Conservation (phyloP, 73 alveolate species). For the Paramecium sonneborni region DNA sequence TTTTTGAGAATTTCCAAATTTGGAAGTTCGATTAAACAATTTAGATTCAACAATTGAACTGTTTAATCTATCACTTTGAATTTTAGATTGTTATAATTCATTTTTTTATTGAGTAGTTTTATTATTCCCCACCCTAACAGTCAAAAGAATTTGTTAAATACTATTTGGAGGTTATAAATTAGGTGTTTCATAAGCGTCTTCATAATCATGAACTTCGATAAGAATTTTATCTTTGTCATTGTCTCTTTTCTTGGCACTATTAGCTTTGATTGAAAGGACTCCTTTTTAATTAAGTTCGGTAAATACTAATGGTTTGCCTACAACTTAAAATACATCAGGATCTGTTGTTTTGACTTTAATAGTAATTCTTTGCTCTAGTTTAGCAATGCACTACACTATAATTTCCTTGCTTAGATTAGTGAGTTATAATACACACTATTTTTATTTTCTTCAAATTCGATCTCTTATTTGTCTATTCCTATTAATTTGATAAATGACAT, state of each 20-base stretch:
- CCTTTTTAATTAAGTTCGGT: too few species aligned
- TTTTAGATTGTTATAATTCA: background rate
- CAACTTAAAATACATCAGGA: conserved; percentile 10
- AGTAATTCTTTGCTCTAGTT: background rate
- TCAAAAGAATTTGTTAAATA: background rate
- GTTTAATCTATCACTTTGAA: background rate
- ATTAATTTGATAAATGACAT: background rate
- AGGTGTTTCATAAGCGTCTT: background rate
- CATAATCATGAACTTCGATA: too few species aligned
- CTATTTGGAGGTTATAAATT: background rate
- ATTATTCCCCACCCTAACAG: background rate
- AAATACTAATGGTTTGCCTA: background rate
- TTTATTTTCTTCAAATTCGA: background rate
- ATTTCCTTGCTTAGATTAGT: background rate
- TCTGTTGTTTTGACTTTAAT: background rate
- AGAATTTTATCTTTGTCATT: too few species aligned
- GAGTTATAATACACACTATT: background rate
- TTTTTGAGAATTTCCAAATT: background rate
- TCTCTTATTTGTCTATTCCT: background rate
- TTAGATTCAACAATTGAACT: background rate
- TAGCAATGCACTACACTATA: background rate
- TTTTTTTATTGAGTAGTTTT: background rate
- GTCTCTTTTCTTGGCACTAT: background rate
- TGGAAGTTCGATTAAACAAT: background rate
- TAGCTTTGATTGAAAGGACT: background rate